Percentiles rank a stretch among this genome's conserved stretches.
Conservation (phyloP, 1,284 basidiomycete species). For the Phaffia rhodozyma region DNA sequence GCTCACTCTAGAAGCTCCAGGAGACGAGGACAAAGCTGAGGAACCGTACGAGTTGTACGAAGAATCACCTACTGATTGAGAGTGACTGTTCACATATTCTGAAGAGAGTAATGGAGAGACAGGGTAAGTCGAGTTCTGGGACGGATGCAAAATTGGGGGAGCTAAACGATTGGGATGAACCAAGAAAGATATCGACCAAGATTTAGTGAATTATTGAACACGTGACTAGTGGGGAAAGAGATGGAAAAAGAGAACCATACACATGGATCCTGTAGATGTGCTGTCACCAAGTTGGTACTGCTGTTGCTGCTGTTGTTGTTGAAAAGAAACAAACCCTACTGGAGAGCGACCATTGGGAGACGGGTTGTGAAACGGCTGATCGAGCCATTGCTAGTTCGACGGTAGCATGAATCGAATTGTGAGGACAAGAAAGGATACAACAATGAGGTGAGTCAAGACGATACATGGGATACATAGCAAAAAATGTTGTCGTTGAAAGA, state of each 20-base stretch:
- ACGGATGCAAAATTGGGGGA: not conserved
- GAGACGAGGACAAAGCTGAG: too few species aligned
- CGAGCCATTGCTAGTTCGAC: slow-evolving; percentile 2
- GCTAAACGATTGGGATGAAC: not conserved
- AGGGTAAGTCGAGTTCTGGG: not conserved
- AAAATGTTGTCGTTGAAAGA: too few species aligned
- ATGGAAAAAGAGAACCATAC: not conserved
- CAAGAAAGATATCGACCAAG: not conserved
- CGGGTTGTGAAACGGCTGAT: not conserved
- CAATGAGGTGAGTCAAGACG: not conserved
- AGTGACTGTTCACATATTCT: not conserved
- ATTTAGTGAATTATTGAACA: not conserved
- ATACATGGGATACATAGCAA: too few species aligned
- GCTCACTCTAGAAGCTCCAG: not conserved
- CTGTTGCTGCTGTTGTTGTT: not conserved
- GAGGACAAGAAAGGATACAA: not conserved
- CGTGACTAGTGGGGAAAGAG: not conserved
- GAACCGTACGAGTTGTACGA: not conserved
- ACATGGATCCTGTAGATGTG: not conserved
- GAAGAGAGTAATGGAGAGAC: not conserved
- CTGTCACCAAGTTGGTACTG: not conserved
- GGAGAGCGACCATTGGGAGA: not conserved
- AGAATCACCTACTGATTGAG: not conserved
- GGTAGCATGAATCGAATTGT: not conserved
- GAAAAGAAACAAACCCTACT: not conserved